Base-by-base conservation (phyloP, 331 rosid species). In the Erythrophleum ivorense region DNA sequence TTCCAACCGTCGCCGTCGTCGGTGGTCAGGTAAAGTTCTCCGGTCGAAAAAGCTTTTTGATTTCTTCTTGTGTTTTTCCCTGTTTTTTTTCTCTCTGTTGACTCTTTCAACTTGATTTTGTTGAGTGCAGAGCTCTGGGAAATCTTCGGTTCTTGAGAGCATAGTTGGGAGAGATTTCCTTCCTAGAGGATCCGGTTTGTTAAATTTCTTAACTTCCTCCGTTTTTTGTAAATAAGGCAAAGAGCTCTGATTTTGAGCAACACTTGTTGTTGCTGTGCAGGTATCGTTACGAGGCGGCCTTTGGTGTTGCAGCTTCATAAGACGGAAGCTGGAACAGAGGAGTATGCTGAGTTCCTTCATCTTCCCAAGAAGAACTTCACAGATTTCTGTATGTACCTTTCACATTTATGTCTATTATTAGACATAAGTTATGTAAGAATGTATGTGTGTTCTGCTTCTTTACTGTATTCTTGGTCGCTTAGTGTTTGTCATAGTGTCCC, bases 281-380 rank as follows among this genome's bases (percentile, higher is more conserved):
- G 98, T 36, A 94, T 94, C 40, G 98, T 94, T 81, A 94, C 98
- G 0, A 89, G 98, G 83, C 90, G 98, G 74, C 98, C 98, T 7
- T 83, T 94, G 86, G 98, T 94, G 63, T 89, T 94, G 94, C 97
- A 94, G 90, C 98, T 94, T 72, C 97, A 94, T 74, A 90, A 90
- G 90, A 85, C 90, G 1, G 98, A 89, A 1, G 91, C 82, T 2
- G 91, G 88, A 3, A 80, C 86, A 10, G 88, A 84, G 73, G 97
- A 94, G 70, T 92, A 94, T 77, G 98, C 98, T 8, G 98, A 94
- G 92, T 94, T 94, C 88, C 97, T 92, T 86, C 98, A 94, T 87
- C 78, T 91, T 31, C 89, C 89, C 4, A 89, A 90, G 89, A 86
- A 89, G 81, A 92, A 86, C 80, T 86, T 88, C 68, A 81, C 97